These are phyloP conservation scores for Yamadazyma paraphyllophila DNA, from an alignment of 805 yeast genomes.

Conservation along the genomic window DNA sequence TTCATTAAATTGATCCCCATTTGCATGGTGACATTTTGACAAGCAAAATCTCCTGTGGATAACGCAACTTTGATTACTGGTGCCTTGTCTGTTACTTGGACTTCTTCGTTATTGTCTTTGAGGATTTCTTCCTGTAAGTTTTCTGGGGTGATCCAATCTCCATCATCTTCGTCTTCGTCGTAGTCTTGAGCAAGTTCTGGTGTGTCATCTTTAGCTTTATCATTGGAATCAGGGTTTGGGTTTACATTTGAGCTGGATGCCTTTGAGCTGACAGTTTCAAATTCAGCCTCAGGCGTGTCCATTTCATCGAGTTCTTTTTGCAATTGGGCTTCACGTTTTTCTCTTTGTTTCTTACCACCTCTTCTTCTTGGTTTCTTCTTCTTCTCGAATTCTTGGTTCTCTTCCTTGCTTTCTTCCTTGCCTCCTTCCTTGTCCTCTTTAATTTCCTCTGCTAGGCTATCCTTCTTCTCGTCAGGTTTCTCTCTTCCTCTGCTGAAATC, in stretches of 20 bases:
- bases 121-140: slow-evolving; percentile 69
- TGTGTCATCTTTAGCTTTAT: slow-evolving; percentile 9
- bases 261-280: not conserved
- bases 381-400: slow-evolving; percentile 7
- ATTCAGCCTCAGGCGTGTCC: slow-evolving; percentile 8
- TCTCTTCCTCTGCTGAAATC: slow-evolving; percentile 17
- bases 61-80: slow-evolving; percentile 70
- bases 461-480: slow-evolving; percentile 5
- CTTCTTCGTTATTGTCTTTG: slow-evolving; percentile 63
- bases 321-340: slow-evolving; percentile 46
- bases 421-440: slow-evolving; percentile 9
- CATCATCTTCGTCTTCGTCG: slow-evolving; percentile 79
- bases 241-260: not conserved
- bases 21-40: slow-evolving; percentile 92
- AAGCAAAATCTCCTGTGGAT: slow-evolving; percentile 95
- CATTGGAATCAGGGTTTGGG: not conserved
- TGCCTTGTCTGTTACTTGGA: slow-evolving; percentile 32
- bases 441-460: too few species aligned
- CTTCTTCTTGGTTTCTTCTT: slow-evolving; percentile 44
- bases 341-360: slow-evolving; percentile 66
- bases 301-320: slow-evolving; percentile 25
- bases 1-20: slow-evolving; percentile 86
- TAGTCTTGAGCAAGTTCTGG: slow-evolving; percentile 45
- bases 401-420: slow-evolving; percentile 7
- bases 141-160: slow-evolving; percentile 90